Percentiles rank a stretch among this genome's conserved stretches.
Conservation (phyloP, 2,329 filamentous ascomycete species). For the Colletotrichum sojae region DNA sequence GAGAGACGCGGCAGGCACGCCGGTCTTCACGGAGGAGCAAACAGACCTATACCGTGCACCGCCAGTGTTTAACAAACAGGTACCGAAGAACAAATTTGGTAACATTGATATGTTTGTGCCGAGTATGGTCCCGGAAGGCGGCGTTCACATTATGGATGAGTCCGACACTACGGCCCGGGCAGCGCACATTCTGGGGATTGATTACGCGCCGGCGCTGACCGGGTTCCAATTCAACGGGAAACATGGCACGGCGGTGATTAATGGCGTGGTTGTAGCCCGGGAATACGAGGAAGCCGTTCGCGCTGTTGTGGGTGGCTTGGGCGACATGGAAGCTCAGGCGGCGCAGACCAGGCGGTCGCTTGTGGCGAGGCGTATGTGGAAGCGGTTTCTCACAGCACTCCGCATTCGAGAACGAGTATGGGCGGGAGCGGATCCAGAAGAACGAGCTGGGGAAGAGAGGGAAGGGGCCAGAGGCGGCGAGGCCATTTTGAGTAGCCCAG, state of each 20-base stretch:
- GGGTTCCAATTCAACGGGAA: conserved; percentile 91
- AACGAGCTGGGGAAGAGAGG: conserved; percentile 56
- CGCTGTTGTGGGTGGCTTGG: conserved; percentile 77
- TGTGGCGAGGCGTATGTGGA: conserved; percentile 76
- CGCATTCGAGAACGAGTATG: conserved; percentile 83
- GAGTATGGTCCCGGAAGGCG: conserved; percentile 89
- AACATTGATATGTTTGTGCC: conserved; percentile 96
- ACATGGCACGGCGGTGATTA: conserved; percentile 86
- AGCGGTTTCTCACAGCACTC: conserved; percentile 81
- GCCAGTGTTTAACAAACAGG: conserved; percentile 79
- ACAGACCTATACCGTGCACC: conserved; percentile 83
- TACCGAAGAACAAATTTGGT: conserved; percentile 93
- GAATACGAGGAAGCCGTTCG: conserved; percentile 81
- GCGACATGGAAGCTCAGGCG: conserved; percentile 74
- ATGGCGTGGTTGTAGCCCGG: conserved; percentile 81
- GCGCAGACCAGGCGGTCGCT: conserved; percentile 81
- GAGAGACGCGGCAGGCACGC: conserved; percentile 64
- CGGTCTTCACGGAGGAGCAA: conserved; percentile 73
- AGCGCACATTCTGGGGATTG: conserved; percentile 81
- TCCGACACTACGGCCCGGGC: conserved; percentile 75
- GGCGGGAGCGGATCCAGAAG: conserved; percentile 65
- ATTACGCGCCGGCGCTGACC: conserved; percentile 90
- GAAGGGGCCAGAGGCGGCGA: neutral
- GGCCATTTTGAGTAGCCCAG: neutral
- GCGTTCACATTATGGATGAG: conserved; percentile 73